These are phyloP conservation scores for Bryopsis sp. DNA, from an alignment of 139 green algal species.

Conservation along the genomic window DNA sequence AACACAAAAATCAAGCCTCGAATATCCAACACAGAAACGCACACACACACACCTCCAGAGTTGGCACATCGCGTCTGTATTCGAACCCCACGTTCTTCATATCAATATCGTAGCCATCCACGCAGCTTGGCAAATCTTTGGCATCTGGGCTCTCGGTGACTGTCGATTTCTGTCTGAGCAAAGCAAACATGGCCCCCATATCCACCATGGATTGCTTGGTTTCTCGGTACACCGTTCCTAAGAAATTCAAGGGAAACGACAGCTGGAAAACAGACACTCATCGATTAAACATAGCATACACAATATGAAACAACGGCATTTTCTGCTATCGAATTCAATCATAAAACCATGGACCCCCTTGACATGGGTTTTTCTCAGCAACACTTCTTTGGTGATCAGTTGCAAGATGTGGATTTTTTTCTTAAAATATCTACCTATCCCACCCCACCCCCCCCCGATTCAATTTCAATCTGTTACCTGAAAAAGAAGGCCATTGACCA, in stretches of 20 bases:
- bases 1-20: too few species aligned
- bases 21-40: too few species aligned
- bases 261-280: slow-evolving; percentile 62
- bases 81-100: slow-evolving; percentile 49
- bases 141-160: slow-evolving; percentile 16
- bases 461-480: slow-evolving; percentile 66
- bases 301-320: too few species aligned
- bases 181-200: slow-evolving; percentile 92
- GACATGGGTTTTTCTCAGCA: too few species aligned
- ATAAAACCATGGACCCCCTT: too few species aligned
- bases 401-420: slow-evolving; percentile 10
- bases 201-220: slow-evolving; percentile 89
- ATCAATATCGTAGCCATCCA: slow-evolving; percentile 27
- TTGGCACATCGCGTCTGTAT: slow-evolving; percentile 50
- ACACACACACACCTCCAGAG: slow-evolving; percentile 38
- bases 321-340: too few species aligned
- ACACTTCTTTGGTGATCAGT: not conserved
- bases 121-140: slow-evolving; percentile 6
- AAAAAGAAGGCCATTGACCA: slow-evolving; percentile 97
- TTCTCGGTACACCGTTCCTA: slow-evolving; percentile 94
- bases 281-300: too few species aligned
- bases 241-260: slow-evolving; percentile 95
- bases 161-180: slow-evolving; percentile 44
- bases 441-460: not conserved
- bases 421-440: not conserved